These are phyloP conservation scores for Pseudogymnoascus sp. DNA, from an alignment of 2,329 filamentous ascomycete genomes.

Conservation along the genomic window DNA sequence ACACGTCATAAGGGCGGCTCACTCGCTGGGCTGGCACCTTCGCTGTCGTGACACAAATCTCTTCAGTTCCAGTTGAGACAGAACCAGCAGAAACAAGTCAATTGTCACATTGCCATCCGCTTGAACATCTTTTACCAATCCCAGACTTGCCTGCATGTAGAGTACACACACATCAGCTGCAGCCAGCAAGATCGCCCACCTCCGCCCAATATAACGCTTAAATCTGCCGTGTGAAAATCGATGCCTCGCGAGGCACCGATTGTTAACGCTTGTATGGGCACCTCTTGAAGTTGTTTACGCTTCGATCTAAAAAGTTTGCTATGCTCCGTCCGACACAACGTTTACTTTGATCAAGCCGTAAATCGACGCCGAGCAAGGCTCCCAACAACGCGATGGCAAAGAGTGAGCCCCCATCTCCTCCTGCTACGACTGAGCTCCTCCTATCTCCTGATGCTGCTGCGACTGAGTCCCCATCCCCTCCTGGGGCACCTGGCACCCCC, in stretches of 20 bases:
- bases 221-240: constrained; percentile 3
- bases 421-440: background rate
- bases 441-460: background rate
- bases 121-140: constrained; percentile 3
- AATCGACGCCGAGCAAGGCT: background rate
- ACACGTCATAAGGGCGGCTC: constrained; percentile 4
- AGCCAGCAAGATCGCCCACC: background rate
- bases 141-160: background rate
- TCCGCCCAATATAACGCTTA: constrained; percentile 1
- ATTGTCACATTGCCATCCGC: constrained; percentile 1
- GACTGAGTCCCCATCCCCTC: background rate
- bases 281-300: background rate
- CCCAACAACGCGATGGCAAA: background rate
- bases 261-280: constrained; percentile 5
- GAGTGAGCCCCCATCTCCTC: background rate
- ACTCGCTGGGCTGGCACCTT: background rate
- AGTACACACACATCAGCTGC: background rate
- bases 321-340: background rate
- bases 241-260: constrained; percentile 5
- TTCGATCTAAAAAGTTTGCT: constrained; percentile 4
- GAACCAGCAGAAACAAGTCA: background rate
- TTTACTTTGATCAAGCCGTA: background rate
- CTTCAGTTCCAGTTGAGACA: background rate
- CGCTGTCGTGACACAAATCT: constrained; percentile 1
- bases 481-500: background rate